A percentile compares a stretch with the other conserved stretches of the same genome.
Conservation (phyloP, 257 asterid species). For the Solanum commersonii region DNA sequence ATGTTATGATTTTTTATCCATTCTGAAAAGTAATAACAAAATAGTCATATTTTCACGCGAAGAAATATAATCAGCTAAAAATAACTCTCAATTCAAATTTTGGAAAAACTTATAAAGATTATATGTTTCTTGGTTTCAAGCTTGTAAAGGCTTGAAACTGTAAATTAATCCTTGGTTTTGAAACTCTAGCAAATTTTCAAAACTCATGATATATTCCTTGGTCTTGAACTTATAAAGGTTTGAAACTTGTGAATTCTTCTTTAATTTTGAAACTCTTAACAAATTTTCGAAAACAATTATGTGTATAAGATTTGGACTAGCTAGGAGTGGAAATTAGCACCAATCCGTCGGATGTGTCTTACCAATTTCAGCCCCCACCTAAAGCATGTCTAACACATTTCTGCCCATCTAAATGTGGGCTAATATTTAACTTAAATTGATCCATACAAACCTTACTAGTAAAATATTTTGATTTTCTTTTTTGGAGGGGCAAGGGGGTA, state of each 20-base stretch:
- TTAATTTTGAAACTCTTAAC: not conserved
- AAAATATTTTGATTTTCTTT: no score
- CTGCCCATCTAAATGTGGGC: no score
- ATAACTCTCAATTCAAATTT: no score
- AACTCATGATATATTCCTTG: not conserved
- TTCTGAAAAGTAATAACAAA: not conserved
- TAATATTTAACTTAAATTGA: not conserved
- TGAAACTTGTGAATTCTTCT: not conserved
- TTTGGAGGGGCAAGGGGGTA: not conserved
- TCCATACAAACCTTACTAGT: not conserved
- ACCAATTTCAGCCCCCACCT: not conserved
- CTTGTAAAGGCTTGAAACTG: not conserved
- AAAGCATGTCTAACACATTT: not conserved
- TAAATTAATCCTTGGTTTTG: not conserved
- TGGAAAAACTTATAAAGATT: no score
- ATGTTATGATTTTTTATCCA: not conserved
- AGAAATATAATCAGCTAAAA: no score
- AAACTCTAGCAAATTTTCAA: not conserved
- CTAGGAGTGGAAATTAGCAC: not conserved
- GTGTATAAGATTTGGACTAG: not conserved
- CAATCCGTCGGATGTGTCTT: not conserved
- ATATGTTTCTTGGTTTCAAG: not conserved
- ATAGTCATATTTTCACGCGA: not conserved
- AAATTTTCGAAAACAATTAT: no score
- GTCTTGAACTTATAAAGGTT: no score